Base-by-base conservation (phyloP, 1,284 basidiomycete genomes). In the Golubevia sp. region DNA sequence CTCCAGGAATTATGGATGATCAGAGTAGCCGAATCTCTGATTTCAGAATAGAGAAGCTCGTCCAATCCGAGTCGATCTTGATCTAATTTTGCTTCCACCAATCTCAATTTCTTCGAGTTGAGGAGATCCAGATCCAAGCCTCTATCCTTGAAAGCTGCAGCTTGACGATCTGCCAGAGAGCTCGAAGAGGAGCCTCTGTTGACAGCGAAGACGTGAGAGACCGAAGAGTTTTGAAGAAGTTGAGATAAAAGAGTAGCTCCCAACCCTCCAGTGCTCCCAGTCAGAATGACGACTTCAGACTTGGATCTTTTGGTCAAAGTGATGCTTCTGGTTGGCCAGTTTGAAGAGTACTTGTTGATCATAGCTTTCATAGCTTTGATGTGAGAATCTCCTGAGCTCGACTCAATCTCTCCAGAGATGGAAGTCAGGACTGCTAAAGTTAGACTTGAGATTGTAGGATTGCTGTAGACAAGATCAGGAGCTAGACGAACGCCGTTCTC, bases 1-100 rank as follows among this genome's bases (percentile, higher is more conserved):
- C 8, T 49, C 57, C 57, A 57, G 21, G 56, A 23, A 25, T 57
- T 57, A 49, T 59, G 58, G 25, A 55, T 26, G 50, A 59, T 59
- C 23, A 18, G 24, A 20, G 49, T 53, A 7, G 25, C 30, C 20
- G 49, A 13, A n/a, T 58, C 56, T n/a, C 56, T 27, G 30, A 58
- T 15, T 3, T 15, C 13, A n/a, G 18, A 25, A 38, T 58, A 58
- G 15, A 23, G 2, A 13, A 18, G 8, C 5, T 58, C n/a, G 3
- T 20, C 6, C 5, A 58, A 51, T 15, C 56, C 56, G 18, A 58
- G 34, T 7, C 11, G 18, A 6, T 20, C 20, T 24, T 48, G 2
- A 25, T 49, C 23, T 2, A 49, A 18, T 15, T 24, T n/a, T 3
- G 56, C 56, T 51, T 51, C 56, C 27, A 58, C 3, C 18, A 58